Conservation (phyloP, 352 stramenopile species). For the Globisporangium solare region DNA sequence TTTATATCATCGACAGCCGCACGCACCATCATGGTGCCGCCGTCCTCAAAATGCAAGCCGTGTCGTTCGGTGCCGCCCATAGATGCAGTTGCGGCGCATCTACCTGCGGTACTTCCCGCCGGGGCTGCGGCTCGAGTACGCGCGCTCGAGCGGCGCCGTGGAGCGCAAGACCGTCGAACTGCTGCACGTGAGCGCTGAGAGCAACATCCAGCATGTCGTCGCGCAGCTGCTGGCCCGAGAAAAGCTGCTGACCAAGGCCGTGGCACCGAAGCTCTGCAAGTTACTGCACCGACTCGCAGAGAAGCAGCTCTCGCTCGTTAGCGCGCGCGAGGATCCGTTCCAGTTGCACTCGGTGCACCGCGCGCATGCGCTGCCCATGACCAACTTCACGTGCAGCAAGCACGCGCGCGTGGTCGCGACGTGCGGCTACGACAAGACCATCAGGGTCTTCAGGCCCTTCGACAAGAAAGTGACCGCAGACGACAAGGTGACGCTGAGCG, state of each 20-base stretch:
- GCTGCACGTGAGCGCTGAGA: conserved; percentile 59
- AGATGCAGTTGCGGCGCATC: conserved; percentile 62
- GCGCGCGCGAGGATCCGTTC: conserved; percentile 19
- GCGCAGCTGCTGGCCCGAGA: conserved; percentile 55
- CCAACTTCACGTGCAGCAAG: conserved; percentile 74
- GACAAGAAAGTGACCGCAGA: conserved; percentile 25
- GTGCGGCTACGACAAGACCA: conserved; percentile 75
- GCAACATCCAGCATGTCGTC: conserved; percentile 49
- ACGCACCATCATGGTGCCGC: no score
- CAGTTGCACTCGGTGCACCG: conserved; percentile 35
- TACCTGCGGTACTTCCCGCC: conserved; percentile 75
- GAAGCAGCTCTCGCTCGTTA: conserved; percentile 47
- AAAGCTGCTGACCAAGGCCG: conserved; percentile 42
- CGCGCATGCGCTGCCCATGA: conserved; percentile 58
- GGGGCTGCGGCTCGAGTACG: conserved; percentile 59
- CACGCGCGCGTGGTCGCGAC: conserved; percentile 53
- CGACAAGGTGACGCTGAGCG: conserved; percentile 28
- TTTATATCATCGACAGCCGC: no score
- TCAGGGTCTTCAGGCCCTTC: conserved; percentile 40
- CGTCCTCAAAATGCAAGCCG: no score
- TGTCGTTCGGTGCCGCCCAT: no score
- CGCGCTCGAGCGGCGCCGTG: conserved; percentile 36
- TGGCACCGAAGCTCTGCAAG: conserved; percentile 41
- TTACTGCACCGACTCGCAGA: conserved; percentile 70
- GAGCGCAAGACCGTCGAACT: conserved; percentile 61